A percentile compares a stretch with the other conserved stretches of the same genome.
phyloP scores from a whole-genome alignment of 495 filamentous ascomycete genomes.

The Podospora comata region DNA sequence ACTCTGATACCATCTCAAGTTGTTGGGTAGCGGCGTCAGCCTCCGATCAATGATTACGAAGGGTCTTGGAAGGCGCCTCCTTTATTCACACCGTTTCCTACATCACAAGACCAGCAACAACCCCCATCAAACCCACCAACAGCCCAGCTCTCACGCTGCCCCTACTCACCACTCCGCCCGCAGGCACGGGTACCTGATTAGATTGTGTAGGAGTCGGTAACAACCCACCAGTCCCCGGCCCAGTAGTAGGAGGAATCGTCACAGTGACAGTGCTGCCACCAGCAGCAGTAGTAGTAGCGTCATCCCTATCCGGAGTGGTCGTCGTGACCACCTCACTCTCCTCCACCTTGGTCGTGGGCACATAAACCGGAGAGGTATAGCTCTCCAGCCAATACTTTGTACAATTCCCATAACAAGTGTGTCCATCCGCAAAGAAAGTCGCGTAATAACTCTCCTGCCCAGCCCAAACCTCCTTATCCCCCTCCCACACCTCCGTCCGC shows the following conservation, averaged over 20 bases:
- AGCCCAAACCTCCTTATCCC: not conserved
- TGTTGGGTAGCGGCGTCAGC: too few species aligned
- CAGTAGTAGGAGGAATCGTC: too few species aligned
- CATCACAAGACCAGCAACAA: not conserved
- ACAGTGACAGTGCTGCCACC: too few species aligned
- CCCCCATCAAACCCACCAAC: not conserved
- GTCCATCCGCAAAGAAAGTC: not conserved
- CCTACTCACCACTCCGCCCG: not conserved
- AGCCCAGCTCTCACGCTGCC: not conserved
- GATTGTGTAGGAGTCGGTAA: not conserved
- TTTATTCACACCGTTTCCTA: too few species aligned
- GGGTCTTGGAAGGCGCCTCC: too few species aligned
- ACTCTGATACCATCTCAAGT: too few species aligned
- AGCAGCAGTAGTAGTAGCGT: not conserved
- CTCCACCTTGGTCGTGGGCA: not conserved
- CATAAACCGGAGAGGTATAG: not conserved
- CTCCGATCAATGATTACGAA: too few species aligned
- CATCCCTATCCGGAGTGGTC: not conserved
- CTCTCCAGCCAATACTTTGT: not conserved
- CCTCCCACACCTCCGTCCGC: not conserved
- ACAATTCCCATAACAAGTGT: not conserved
- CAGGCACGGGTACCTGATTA: not conserved
- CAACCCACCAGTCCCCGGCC: not conserved
- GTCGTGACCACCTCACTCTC: not conserved
- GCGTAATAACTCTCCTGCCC: too few species aligned